A percentile compares a stretch with the other conserved stretches of the same genome.
Evolutionary conservation across 1,139 yeast genomes (phyloP).

Genomic region (Insectozyma bohioensis): DNA sequence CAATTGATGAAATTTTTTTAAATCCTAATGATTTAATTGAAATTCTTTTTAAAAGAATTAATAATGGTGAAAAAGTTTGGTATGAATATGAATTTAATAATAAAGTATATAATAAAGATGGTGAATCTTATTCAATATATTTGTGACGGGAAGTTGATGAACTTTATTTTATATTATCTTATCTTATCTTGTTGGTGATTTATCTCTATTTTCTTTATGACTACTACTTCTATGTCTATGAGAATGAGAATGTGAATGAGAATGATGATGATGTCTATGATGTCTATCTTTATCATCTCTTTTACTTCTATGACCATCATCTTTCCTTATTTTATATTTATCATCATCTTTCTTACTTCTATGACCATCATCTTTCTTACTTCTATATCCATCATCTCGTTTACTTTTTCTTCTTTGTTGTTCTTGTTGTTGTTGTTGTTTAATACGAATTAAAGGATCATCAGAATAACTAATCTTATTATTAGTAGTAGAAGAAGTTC

Average conservation of each 20-base stretch:
- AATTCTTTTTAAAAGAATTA: constrained; percentile 38
- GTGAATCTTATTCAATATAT: constrained; percentile 27
- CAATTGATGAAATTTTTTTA: constrained; percentile 52
- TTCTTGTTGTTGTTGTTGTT: constrained; percentile 31
- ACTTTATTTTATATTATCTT: not conserved
- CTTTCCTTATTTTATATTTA: too few species aligned
- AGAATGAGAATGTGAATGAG: not conserved
- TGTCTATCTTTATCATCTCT: constrained; percentile 8
- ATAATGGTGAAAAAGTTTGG: constrained; percentile 50
- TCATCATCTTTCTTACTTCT: too few species aligned
- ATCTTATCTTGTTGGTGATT: constrained; percentile 7
- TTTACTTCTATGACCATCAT: too few species aligned
- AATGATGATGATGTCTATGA: constrained; percentile 2
- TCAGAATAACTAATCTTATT: constrained; percentile 26
- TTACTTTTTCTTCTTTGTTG: constrained; percentile 3
- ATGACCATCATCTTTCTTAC: too few species aligned
- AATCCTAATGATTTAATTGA: constrained; percentile 44
- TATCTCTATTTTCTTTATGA: constrained; percentile 3
- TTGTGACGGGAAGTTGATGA: constrained; percentile 10
- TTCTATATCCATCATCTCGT: too few species aligned
- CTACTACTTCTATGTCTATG: too few species aligned
- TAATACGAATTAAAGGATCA: constrained; percentile 58
- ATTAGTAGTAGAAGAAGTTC: constrained; percentile 11
- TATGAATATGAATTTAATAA: constrained; percentile 64
- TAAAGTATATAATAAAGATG: constrained; percentile 20